A percentile compares a stretch with the other conserved stretches of the same genome.
phyloP scores from a whole-genome alignment of 768 basidiomycete genomes.

The Trametes cubensis region DNA sequence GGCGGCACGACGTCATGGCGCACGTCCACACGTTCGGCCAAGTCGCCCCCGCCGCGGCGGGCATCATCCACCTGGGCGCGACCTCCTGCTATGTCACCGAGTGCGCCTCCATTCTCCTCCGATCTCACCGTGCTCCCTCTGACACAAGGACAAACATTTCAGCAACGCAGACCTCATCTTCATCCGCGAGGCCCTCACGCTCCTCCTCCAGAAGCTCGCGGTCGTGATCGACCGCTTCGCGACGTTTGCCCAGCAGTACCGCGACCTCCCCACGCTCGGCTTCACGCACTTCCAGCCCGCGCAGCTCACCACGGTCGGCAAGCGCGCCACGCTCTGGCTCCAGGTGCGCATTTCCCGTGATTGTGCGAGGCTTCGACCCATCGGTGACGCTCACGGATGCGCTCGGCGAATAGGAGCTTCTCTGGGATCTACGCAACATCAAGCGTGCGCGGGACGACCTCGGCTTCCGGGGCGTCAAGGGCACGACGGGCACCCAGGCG shows the following conservation, averaged over 20 bases:
- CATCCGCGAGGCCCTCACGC: slow-evolving; percentile 81
- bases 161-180: slow-evolving; percentile 99
- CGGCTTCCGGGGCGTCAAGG: slow-evolving; percentile 97
- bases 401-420: slow-evolving; percentile 61
- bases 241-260: slow-evolving; percentile 80
- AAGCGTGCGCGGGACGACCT: slow-evolving; percentile 87
- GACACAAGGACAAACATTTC: neutral
- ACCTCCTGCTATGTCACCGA: slow-evolving; percentile 99
- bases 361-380: too few relatives aligned
- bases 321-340: slow-evolving; percentile 95
- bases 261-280: slow-evolving; percentile 89
- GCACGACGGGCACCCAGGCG: slow-evolving; percentile 98
- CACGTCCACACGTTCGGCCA: slow-evolving; percentile 97
- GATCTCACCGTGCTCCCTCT: neutral
- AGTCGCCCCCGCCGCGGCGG: slow-evolving; percentile 91
- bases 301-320: slow-evolving; percentile 97
- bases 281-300: slow-evolving; percentile 99
- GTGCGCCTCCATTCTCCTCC: slow-evolving; percentile 48
- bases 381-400: neutral
- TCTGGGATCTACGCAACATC: slow-evolving; percentile 96
- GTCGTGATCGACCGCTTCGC: slow-evolving; percentile 89
- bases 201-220: slow-evolving; percentile 86
- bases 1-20: slow-evolving; percentile 99
- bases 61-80: slow-evolving; percentile 95
- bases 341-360: slow-evolving; percentile 52